Percentiles rank a stretch among this genome's conserved stretches.
Evolutionary conservation across 2,329 filamentous ascomycete genomes (phyloP).

Genomic region (Colletotrichum ledebouriae): DNA sequence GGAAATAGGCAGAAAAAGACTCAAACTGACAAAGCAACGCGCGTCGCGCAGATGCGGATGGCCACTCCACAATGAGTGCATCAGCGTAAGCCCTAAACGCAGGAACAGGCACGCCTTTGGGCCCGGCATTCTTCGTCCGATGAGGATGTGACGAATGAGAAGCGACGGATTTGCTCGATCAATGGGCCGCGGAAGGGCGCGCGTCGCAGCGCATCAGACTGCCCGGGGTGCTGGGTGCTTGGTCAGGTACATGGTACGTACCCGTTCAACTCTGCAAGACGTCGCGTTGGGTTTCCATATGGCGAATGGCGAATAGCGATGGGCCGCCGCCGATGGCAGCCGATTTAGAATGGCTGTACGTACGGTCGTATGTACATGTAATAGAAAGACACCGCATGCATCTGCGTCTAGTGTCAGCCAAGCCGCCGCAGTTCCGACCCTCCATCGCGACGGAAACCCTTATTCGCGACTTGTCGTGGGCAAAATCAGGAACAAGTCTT

Average conservation of each 20-base stretch:
- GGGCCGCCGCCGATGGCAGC: slow-evolving; percentile 7
- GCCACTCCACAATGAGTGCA: slow-evolving; percentile 31
- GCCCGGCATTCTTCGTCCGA: slow-evolving; percentile 35
- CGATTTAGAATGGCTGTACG: slow-evolving; percentile 1
- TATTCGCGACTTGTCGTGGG: neutral
- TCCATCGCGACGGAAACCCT: slow-evolving; percentile 27
- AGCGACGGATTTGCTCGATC: slow-evolving; percentile 34
- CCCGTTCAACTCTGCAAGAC: neutral
- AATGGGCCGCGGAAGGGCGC: slow-evolving; percentile 31
- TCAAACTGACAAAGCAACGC: slow-evolving; percentile 37
- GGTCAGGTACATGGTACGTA: slow-evolving; percentile 34
- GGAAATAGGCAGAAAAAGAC: slow-evolving; percentile 32
- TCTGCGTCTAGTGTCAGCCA: slow-evolving; percentile 6
- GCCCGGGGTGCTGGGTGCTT: slow-evolving; percentile 14
- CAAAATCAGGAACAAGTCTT: neutral
- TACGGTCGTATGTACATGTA: neutral
- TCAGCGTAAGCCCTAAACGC: slow-evolving; percentile 40
- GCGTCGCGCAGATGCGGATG: slow-evolving; percentile 20
- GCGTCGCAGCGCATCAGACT: slow-evolving; percentile 32
- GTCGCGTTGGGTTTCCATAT: slow-evolving; percentile 10
- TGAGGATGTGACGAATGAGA: slow-evolving; percentile 37
- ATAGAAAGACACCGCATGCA: slow-evolving; percentile 1
- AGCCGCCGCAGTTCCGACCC: slow-evolving; percentile 19
- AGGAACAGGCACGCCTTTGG: slow-evolving; percentile 39
- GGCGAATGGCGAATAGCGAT: neutral